Percentiles rank a stretch among this genome's conserved stretches.
These are phyloP conservation scores for Penicillium italicum DNA, from an alignment of 2,329 filamentous ascomycete genomes.

Conservation along the genomic window DNA sequence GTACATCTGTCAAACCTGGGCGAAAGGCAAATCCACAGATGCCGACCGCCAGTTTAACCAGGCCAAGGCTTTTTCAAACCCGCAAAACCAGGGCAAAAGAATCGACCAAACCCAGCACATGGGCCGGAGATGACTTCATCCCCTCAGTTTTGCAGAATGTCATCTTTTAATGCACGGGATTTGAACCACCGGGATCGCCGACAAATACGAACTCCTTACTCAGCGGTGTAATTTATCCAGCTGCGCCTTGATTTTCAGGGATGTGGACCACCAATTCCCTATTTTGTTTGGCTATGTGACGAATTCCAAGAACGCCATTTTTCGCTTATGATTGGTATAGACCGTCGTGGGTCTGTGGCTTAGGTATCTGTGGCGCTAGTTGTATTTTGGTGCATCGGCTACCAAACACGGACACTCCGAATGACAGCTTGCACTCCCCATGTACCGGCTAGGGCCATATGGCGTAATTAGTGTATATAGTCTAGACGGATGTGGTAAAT, in stretches of 20 bases:
- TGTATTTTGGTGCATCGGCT: background rate
- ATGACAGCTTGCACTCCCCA: slow-evolving; percentile 4
- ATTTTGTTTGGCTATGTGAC: background rate
- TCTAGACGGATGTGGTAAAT: background rate
- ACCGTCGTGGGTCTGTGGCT: background rate
- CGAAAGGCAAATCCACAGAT: background rate
- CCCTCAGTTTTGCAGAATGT: background rate
- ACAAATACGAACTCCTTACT: slow-evolving; percentile 11
- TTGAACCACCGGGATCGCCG: slow-evolving; percentile 21
- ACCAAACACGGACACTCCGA: slow-evolving; percentile 5
- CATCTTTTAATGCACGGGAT: background rate
- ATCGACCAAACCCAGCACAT: slow-evolving; percentile 3
- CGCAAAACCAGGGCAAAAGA: background rate
- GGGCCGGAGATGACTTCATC: slow-evolving; percentile 4
- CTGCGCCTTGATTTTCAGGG: slow-evolving; percentile 12
- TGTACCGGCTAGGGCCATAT: slow-evolving; percentile 6
- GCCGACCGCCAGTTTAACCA: slow-evolving; percentile 6
- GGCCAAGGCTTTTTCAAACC: background rate
- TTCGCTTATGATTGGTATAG: slow-evolving; percentile 1
- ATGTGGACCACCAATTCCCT: background rate
- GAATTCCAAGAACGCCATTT: background rate
- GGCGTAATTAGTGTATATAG: background rate
- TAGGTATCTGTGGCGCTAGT: slow-evolving; percentile 6
- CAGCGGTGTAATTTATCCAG: slow-evolving; percentile 18
- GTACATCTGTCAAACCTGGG: background rate